Conservation (phyloP, 2,329 filamentous ascomycete species). For the Aureobasidium sp. region DNA sequence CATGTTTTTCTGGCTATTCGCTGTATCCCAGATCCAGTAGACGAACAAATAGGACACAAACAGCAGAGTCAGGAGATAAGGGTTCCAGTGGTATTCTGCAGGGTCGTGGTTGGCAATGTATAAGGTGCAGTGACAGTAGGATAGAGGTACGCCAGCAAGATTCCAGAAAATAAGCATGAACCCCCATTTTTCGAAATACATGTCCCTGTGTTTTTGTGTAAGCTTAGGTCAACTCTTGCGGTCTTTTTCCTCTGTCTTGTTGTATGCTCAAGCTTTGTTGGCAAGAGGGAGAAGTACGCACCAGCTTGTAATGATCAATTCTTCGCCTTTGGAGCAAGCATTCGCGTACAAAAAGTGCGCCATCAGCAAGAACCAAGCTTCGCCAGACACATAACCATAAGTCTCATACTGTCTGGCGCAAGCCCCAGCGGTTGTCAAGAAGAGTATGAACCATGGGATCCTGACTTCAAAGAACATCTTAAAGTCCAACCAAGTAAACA, state of each 20-base stretch:
- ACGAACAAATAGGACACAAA: constrained; percentile 15
- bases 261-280: too few species aligned
- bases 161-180: constrained; percentile 16
- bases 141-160: constrained; percentile 10
- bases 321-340: constrained; percentile 79
- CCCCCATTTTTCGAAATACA: constrained; percentile 15
- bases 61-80: neutral
- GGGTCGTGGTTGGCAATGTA: constrained; percentile 14
- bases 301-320: constrained; percentile 78
- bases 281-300: constrained; percentile 27
- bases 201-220: neutral
- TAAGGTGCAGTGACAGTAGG: constrained; percentile 11
- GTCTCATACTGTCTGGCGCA: constrained; percentile 71
- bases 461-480: constrained; percentile 90
- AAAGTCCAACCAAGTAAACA: constrained; percentile 65
- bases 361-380: constrained; percentile 73
- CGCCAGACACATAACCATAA: constrained; percentile 77
- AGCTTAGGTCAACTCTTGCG: neutral
- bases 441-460: constrained; percentile 78
- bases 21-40: constrained; percentile 19
- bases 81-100: constrained; percentile 4
- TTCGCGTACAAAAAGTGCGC: constrained; percentile 83
- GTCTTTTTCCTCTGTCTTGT: too few species aligned
- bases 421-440: constrained; percentile 64
- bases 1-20: constrained; percentile 12